Evolutionary conservation across 2,329 filamentous ascomycete genomes (phyloP).

Genomic region (Nothopassalora personata): DNA sequence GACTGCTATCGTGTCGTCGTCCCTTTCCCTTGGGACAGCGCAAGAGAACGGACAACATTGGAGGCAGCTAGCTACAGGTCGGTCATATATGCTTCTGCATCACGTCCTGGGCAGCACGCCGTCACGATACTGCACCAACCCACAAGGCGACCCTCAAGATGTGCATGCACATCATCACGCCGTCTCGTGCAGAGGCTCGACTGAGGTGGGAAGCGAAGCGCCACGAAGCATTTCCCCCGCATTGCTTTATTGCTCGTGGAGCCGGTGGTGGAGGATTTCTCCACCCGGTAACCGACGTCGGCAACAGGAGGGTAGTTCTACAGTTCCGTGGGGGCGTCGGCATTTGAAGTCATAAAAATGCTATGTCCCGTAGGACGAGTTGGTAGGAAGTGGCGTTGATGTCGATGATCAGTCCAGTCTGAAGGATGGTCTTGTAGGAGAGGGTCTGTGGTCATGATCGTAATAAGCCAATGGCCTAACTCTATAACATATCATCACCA

Average conservation of each 20-base stretch:
- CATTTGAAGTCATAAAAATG: too few relatives aligned
- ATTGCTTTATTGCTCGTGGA: not conserved
- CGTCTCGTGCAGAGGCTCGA: not conserved
- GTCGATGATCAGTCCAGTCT: too few relatives aligned
- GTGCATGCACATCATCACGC: not conserved
- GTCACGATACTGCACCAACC: not conserved
- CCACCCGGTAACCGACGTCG: not conserved
- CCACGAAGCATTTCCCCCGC: not conserved
- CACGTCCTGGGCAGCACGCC: not conserved
- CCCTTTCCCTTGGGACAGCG: constrained; percentile 1
- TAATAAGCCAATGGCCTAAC: too few relatives aligned
- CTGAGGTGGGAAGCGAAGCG: not conserved
- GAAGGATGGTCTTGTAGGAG: too few relatives aligned
- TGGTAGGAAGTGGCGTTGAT: too few relatives aligned
- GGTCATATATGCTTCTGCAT: not conserved
- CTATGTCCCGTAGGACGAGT: too few relatives aligned
- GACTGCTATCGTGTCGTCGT: not conserved
- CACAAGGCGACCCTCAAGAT: not conserved
- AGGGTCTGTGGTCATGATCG: too few relatives aligned
- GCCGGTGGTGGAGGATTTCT: not conserved
- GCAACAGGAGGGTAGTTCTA: not conserved
- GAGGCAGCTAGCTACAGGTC: not conserved
- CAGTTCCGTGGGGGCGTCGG: not conserved
- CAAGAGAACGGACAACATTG: not conserved
- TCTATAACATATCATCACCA: too few relatives aligned